phyloP scores from a whole-genome alignment of 2,329 filamentous ascomycete species.

The Fusarium algeriense region DNA sequence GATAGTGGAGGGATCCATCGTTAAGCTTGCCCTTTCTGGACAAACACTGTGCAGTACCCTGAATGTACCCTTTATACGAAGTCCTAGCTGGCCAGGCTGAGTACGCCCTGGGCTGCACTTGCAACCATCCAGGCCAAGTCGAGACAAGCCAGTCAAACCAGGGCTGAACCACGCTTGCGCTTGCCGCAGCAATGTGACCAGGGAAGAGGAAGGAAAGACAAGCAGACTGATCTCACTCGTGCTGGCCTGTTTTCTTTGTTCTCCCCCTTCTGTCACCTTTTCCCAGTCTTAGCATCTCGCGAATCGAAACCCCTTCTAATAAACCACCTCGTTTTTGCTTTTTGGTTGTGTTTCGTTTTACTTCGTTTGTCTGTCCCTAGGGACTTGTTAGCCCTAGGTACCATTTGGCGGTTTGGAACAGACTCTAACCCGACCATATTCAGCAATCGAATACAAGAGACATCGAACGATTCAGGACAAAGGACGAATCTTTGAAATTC shows the following conservation, averaged over 20 bases:
- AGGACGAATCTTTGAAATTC: not conserved
- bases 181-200: conserved; percentile 39
- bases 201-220: conserved; percentile 2
- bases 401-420: conserved; percentile 1
- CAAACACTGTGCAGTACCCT: conserved; percentile 24
- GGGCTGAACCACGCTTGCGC: conserved; percentile 23
- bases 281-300: conserved; percentile 11
- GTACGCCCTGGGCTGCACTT: conserved; percentile 30
- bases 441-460: conserved; percentile 1
- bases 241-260: conserved; percentile 32
- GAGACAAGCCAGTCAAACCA: conserved; percentile 17
- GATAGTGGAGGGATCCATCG: conserved; percentile 5
- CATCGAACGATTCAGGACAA: conserved; percentile 16
- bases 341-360: conserved; percentile 1
- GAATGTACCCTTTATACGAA: conserved; percentile 19
- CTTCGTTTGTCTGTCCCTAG: conserved; percentile 13
- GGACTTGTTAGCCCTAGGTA: conserved; percentile 24
- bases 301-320: not conserved
- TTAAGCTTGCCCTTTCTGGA: conserved; percentile 12
- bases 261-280: conserved; percentile 13
- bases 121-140: conserved; percentile 29
- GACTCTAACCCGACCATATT: not conserved
- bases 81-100: conserved; percentile 35
- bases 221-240: not conserved
- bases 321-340: conserved; percentile 5